These are phyloP conservation scores for Colletotrichum sp. DNA, from an alignment of 2,329 filamentous ascomycete species.

Conservation along the genomic window DNA sequence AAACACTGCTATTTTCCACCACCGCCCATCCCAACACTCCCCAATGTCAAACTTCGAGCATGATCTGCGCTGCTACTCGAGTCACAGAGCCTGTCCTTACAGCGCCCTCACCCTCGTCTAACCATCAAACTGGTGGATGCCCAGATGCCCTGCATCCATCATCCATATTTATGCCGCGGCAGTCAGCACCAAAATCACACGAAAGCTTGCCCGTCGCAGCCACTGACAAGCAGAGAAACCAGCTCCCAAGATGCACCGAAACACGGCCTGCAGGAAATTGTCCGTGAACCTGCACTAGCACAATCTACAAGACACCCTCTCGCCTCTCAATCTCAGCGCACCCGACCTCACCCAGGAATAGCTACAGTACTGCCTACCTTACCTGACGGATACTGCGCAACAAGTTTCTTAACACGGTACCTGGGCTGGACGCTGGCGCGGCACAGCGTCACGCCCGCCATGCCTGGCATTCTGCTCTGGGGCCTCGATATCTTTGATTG, in stretches of 20 bases:
- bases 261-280: slow-evolving; percentile 13
- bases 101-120: background rate
- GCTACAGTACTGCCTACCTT: background rate
- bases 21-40: background rate
- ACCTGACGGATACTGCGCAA: background rate
- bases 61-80: background rate
- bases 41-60: slow-evolving; percentile 1
- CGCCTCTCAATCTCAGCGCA: background rate
- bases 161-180: background rate
- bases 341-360: background rate
- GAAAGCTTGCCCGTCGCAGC: background rate
- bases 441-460: background rate
- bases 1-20: background rate
- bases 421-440: background rate
- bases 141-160: background rate
- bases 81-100: slow-evolving; percentile 3
- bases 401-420: background rate
- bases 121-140: background rate
- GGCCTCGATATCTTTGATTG: background rate
- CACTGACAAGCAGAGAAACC: background rate
- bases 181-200: background rate
- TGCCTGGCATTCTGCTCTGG: background rate
- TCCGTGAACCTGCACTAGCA: slow-evolving; percentile 15
- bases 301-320: slow-evolving; percentile 11
- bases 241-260: background rate